phyloP scores from a whole-genome alignment of 2,329 filamentous ascomycete genomes.

The Fusarium subtropicale region DNA sequence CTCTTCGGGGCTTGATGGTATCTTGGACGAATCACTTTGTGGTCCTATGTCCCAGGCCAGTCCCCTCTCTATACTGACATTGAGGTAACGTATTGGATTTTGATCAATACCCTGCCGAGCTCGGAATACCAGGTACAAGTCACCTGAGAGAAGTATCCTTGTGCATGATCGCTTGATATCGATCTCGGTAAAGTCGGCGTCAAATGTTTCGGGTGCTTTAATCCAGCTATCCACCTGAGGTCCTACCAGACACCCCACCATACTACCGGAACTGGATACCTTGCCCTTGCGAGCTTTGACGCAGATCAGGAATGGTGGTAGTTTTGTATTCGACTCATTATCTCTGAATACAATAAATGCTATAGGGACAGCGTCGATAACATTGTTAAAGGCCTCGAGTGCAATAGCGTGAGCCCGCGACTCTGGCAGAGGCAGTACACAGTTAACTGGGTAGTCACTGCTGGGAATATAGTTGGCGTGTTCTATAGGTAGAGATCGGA shows the following conservation, averaged over 20 bases:
- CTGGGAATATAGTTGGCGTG: not conserved
- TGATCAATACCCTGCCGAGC: not conserved
- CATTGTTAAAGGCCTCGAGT: not conserved
- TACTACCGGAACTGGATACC: not conserved
- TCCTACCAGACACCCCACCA: not conserved
- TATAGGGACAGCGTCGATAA: not conserved
- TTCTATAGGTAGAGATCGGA: constrained; percentile 9
- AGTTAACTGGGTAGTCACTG: not conserved
- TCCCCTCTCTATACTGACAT: constrained; percentile 5
- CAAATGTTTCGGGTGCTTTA: not conserved
- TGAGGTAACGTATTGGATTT: not conserved
- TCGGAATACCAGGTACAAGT: not conserved
- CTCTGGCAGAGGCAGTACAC: not conserved
- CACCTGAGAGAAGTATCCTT: not conserved
- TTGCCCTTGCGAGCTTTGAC: not conserved
- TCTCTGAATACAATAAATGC: not conserved
- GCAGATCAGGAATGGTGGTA: not conserved
- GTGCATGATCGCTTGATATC: not conserved
- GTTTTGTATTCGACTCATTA: accelerated
- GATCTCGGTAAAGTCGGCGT: not conserved
- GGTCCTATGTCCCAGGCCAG: not conserved
- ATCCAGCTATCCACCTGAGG: not conserved
- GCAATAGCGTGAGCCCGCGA: not conserved
- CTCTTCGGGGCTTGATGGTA: not conserved
- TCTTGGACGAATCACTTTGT: not conserved